Evolutionary conservation across 257 asterid species (phyloP).

Genomic region (Osmanthus fragrans): DNA sequence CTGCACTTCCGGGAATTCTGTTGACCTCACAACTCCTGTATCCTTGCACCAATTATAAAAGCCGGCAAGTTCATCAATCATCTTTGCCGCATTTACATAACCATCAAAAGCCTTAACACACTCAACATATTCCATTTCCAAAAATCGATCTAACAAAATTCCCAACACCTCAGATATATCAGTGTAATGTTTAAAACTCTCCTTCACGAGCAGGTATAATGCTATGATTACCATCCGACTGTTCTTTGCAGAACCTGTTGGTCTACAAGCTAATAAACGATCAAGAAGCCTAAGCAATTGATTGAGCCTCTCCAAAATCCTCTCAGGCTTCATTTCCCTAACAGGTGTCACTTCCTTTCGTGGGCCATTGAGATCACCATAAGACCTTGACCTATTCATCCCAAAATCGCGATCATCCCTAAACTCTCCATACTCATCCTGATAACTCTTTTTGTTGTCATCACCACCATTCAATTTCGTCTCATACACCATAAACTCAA

Average conservation of each 20-base stretch:
- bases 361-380: constrained; percentile 36
- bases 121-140: constrained; percentile 55
- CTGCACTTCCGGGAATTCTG: constrained; percentile 62
- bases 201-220: constrained; percentile 46
- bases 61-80: constrained; percentile 48
- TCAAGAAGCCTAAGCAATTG: constrained; percentile 58
- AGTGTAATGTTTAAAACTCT: constrained; percentile 54
- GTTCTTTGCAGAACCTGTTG: constrained; percentile 65
- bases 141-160: constrained; percentile 44
- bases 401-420: constrained; percentile 35
- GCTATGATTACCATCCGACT: constrained; percentile 70
- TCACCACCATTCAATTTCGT: constrained; percentile 40
- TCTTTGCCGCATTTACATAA: constrained; percentile 62
- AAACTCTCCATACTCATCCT: constrained; percentile 36
- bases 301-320: constrained; percentile 59
- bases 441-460: constrained; percentile 31
- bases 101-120: constrained; percentile 62
- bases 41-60: constrained; percentile 67
- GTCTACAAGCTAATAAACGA: constrained; percentile 61
- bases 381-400: constrained; percentile 31
- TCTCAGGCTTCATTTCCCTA: constrained; percentile 51
- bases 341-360: constrained; percentile 29
- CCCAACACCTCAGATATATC: constrained; percentile 50
- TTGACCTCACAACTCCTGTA: constrained; percentile 51
- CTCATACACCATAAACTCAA: constrained; percentile 51